These are phyloP conservation scores for Aureobasidium leucospermi DNA, from an alignment of 2,329 filamentous ascomycete genomes.

Conservation along the genomic window DNA sequence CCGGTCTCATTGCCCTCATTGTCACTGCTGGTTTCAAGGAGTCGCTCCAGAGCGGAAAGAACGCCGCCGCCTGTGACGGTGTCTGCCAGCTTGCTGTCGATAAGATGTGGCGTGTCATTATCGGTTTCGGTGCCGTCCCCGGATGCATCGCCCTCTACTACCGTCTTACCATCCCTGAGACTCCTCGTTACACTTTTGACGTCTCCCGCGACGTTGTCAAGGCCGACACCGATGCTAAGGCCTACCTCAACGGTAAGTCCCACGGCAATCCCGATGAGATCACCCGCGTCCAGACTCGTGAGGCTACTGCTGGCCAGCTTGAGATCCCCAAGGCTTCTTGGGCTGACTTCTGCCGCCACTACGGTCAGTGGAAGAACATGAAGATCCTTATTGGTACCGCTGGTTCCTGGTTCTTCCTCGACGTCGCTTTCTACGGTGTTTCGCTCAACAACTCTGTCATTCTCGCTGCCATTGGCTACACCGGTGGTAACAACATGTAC, in stretches of 20 bases:
- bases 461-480: slow-evolving; percentile 64
- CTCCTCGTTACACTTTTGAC: slow-evolving; percentile 81
- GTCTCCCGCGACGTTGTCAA: slow-evolving; percentile 67
- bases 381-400: slow-evolving; percentile 71
- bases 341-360: slow-evolving; percentile 64
- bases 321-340: slow-evolving; percentile 64
- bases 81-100: slow-evolving; percentile 65
- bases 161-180: slow-evolving; percentile 80
- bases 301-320: slow-evolving; percentile 48
- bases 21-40: slow-evolving; percentile 34
- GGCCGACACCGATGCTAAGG: slow-evolving; percentile 63
- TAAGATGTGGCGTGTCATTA: slow-evolving; percentile 79
- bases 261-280: slow-evolving; percentile 62
- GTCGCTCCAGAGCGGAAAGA: slow-evolving; percentile 28
- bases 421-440: slow-evolving; percentile 52
- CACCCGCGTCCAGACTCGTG: slow-evolving; percentile 51
- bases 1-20: slow-evolving; percentile 69
- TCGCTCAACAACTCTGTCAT: slow-evolving; percentile 71
- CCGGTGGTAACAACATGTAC: slow-evolving; percentile 59
- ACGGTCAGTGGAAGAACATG: slow-evolving; percentile 62
- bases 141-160: slow-evolving; percentile 79
- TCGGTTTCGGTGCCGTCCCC: slow-evolving; percentile 74
- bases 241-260: slow-evolving; percentile 61
- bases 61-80: slow-evolving; percentile 51
- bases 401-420: slow-evolving; percentile 77